phyloP scores from a whole-genome alignment of 306 rosid genomes.

The Glycine latifolia region DNA sequence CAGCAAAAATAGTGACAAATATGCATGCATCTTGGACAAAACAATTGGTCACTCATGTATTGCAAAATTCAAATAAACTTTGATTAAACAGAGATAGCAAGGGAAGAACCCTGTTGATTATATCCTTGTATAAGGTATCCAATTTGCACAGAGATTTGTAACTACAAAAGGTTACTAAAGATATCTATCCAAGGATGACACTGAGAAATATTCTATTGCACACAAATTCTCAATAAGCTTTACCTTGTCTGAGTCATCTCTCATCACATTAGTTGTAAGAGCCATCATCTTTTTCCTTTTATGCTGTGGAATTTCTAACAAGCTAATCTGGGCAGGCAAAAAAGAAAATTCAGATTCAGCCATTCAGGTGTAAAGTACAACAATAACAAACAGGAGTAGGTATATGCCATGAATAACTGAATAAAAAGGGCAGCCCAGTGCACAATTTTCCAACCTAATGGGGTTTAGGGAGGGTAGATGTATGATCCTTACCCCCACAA shows the following conservation, averaged over 20 bases:
- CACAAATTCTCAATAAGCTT: neutral
- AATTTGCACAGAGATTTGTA: conserved; percentile 4
- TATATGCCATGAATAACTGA: neutral
- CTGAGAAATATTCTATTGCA: conserved; percentile 2
- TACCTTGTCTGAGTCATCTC: conserved; percentile 96
- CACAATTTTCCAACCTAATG: too few species aligned
- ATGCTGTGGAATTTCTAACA: conserved; percentile 72
- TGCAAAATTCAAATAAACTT: conserved; percentile 28
- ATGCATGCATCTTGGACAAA: conserved; percentile 16
- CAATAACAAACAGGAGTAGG: neutral
- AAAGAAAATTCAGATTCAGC: neutral
- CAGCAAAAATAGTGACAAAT: conserved; percentile 12
- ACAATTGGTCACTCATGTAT: neutral
- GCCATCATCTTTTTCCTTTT: conserved; percentile 73
- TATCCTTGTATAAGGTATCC: conserved; percentile 26
- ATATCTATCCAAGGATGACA: conserved; percentile 13
- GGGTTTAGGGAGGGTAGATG: too few species aligned
- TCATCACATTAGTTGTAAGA: conserved; percentile 84
- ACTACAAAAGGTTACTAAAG: conserved; percentile 31
- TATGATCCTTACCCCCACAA: neutral
- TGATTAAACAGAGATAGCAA: conserved; percentile 17
- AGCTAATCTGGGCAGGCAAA: conserved; percentile 69
- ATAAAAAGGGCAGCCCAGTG: neutral
- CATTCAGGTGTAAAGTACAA: conserved; percentile 30
- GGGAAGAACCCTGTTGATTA: conserved; percentile 24